phyloP scores from a whole-genome alignment of 768 basidiomycete genomes.

The Gymnopilus junonius region DNA sequence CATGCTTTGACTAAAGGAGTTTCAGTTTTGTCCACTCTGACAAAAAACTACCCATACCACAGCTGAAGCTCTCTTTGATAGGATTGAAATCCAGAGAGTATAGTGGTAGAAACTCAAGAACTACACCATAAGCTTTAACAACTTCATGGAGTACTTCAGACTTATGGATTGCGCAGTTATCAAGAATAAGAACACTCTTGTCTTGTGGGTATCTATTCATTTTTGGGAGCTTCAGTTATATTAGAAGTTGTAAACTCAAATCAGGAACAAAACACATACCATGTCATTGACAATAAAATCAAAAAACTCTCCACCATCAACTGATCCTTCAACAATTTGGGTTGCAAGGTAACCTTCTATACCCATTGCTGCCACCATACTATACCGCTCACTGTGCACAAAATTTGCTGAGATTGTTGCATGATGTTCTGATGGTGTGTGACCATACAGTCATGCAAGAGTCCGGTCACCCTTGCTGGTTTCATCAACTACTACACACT shows the following conservation, averaged over 20 bases:
- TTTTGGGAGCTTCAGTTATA: slow-evolving; percentile 18
- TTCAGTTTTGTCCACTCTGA: background rate
- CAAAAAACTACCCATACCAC: background rate
- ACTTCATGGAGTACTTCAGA: slow-evolving; percentile 24
- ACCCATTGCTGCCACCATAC: slow-evolving; percentile 33
- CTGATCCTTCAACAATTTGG: slow-evolving; percentile 27
- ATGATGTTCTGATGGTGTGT: slow-evolving; percentile 20
- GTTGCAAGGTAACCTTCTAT: slow-evolving; percentile 32
- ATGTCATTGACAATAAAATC: slow-evolving; percentile 34
- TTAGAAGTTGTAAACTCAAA: background rate
- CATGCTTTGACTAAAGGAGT: background rate
- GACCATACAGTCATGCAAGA: slow-evolving; percentile 26
- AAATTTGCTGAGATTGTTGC: slow-evolving; percentile 28
- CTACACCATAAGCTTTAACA: slow-evolving; percentile 21
- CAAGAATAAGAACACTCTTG: slow-evolving; percentile 24
- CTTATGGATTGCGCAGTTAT: slow-evolving; percentile 32
- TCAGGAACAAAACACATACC: slow-evolving; percentile 23
- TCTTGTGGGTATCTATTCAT: slow-evolving; percentile 32
- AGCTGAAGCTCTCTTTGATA: slow-evolving; percentile 36
- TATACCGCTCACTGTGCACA: slow-evolving; percentile 28
- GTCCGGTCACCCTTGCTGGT: slow-evolving; percentile 32
- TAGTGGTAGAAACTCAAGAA: slow-evolving; percentile 32
- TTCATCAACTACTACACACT: slow-evolving; percentile 33
- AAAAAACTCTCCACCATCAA: slow-evolving; percentile 27
- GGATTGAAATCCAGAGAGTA: slow-evolving; percentile 42